Base-by-base conservation (phyloP, 441 rosid genomes). In the Kokia cookei region DNA sequence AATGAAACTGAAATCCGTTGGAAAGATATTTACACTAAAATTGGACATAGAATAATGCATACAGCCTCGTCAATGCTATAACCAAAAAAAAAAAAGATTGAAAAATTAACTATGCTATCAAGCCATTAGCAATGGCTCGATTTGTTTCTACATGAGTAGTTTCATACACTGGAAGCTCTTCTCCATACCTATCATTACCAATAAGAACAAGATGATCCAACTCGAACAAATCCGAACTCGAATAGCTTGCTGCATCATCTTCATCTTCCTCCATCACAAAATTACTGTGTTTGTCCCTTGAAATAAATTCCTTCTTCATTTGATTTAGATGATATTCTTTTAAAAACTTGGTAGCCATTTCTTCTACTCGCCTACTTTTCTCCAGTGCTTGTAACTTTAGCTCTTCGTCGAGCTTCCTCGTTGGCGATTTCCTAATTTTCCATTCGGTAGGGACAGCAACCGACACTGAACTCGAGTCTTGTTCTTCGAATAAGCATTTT, bases 171-270 rank as follows among this genome's bases (percentile, higher is more conserved):
- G 94, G 92, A 76, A 90, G 89, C 59, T 90, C 94, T 57, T 90
- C 88, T 15, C 83, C 57, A 7, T 86, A 86, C 81, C 82, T 65
- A 48, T 84, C 75, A 35, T 78, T 85, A 15, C 90, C 92, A 55
- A 78, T 80, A 66, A 87, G 84, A 1, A 82, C 42, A 7, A 81
- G 77, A 54, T 85, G 86, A 82, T 90, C 92, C 10, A 90, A 86
- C 82, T 90, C 94, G 66, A 90, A 90, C 82, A 90, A 78, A 78
- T 90, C 94, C 3, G 94, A 88, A 77, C 94, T 90, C 24, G 90
- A 84, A 75, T 72, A 85, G 62, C 94, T 90, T 5, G 81, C 82
- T 2, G 79, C 89, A 29, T 77, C 86, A 3, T 82, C 87, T 5
- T 75, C 82, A 2, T 78, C 84, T 27, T 50, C 60, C 2, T 68